phyloP scores from a whole-genome alignment of 2,329 filamentous ascomycete species.

The Xylariales sp. region DNA sequence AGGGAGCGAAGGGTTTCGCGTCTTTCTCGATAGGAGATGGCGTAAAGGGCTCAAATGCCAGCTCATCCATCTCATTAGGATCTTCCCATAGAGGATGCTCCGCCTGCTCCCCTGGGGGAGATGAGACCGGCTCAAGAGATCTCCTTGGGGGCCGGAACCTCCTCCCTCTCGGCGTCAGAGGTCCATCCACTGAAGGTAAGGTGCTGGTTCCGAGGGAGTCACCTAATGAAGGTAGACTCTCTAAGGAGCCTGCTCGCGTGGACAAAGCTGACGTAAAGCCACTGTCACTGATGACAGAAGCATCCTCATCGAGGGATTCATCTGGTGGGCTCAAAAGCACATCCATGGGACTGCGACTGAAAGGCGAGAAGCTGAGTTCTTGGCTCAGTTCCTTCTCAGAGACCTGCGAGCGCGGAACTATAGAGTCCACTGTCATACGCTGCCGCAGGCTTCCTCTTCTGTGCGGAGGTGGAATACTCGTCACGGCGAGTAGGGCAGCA shows the following conservation, averaged over 20 bases:
- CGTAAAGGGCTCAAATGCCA: constrained; percentile 46
- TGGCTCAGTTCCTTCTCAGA: constrained; percentile 55
- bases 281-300: constrained; percentile 43
- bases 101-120: constrained; percentile 44
- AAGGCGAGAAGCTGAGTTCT: constrained; percentile 30
- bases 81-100: constrained; percentile 48
- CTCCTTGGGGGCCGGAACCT: constrained; percentile 40
- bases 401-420: constrained; percentile 48
- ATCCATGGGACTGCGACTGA: constrained; percentile 53
- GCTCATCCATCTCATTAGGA: constrained; percentile 34
- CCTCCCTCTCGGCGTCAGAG: constrained; percentile 36
- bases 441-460: constrained; percentile 27
- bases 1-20: constrained; percentile 28
- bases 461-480: constrained; percentile 51
- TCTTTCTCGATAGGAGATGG: constrained; percentile 19
- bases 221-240: constrained; percentile 57
- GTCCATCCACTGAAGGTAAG: constrained; percentile 45
- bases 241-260: constrained; percentile 52
- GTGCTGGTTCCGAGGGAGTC: constrained; percentile 49
- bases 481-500: constrained; percentile 57
- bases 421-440: constrained; percentile 51
- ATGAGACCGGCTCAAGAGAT: constrained; percentile 50
- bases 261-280: constrained; percentile 48
- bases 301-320: constrained; percentile 46
- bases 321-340: constrained; percentile 57